Evolutionary conservation across 257 asterid species (phyloP).

Genomic region (Leptodermis oblonga): DNA sequence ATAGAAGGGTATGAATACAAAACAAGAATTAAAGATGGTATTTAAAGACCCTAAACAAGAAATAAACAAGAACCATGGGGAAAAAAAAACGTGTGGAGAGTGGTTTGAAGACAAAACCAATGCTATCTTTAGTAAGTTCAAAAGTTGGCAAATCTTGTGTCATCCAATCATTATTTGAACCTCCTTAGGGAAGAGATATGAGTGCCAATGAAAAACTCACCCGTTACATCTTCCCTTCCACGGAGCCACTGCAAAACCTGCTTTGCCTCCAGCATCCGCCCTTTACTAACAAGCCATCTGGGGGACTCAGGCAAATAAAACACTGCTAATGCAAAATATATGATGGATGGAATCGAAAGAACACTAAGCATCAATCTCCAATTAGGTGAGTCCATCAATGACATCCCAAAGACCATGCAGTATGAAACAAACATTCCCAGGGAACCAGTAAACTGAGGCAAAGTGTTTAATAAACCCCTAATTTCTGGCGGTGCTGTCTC

Average conservation of each 20-base stretch:
- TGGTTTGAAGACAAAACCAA: background rate
- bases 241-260: constrained; percentile 53
- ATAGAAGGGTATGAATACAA: background rate
- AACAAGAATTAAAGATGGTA: background rate
- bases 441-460: constrained; percentile 59
- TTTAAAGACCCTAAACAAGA: too few relatives aligned
- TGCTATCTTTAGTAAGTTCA: background rate
- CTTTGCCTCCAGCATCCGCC: constrained; percentile 52
- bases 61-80: background rate
- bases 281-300: constrained; percentile 75
- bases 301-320: constrained; percentile 76
- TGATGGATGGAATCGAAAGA: constrained; percentile 44
- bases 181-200: background rate
- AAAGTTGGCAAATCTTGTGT: background rate
- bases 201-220: constrained; percentile 28
- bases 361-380: constrained; percentile 72
- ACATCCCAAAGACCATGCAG: constrained; percentile 56
- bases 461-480: constrained; percentile 59
- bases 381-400: constrained; percentile 42
- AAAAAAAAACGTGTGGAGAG: background rate
- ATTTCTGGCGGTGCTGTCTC: constrained; percentile 68
- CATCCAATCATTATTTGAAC: background rate
- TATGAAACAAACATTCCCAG: constrained; percentile 51
- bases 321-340: constrained; percentile 36
- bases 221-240: constrained; percentile 56